These are phyloP conservation scores for Podaxis carcinomalis DNA, from an alignment of 768 basidiomycete species.

Conservation along the genomic window DNA sequence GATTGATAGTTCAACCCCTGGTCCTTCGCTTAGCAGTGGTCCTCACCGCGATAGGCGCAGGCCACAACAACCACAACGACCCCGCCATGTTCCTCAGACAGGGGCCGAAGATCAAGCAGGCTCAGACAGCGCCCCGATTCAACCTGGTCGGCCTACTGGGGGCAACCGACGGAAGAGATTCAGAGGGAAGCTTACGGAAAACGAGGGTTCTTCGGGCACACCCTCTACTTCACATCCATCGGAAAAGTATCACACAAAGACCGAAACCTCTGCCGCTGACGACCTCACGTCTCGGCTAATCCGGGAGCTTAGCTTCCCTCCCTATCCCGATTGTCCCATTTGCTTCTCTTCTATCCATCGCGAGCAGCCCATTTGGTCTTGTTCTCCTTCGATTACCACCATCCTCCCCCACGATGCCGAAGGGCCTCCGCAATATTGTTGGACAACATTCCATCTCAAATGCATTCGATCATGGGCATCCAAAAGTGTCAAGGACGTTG, in stretches of 20 bases:
- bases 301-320: constrained; percentile 56
- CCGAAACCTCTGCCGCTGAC: constrained; percentile 28
- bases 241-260: constrained; percentile 11
- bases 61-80: not conserved
- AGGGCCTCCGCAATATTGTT: constrained; percentile 62
- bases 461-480: constrained; percentile 88
- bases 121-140: not conserved
- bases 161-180: constrained; percentile 20
- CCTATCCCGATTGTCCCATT: constrained; percentile 76
- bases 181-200: constrained; percentile 19
- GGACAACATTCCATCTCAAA: constrained; percentile 86
- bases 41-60: not conserved
- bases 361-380: constrained; percentile 83
- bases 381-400: constrained; percentile 59
- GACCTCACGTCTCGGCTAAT: constrained; percentile 76
- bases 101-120: not conserved
- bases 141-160: not conserved
- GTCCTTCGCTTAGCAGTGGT: not conserved
- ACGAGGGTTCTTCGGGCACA: constrained; percentile 7
- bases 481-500: constrained; percentile 71
- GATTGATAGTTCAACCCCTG: not conserved
- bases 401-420: constrained; percentile 28
- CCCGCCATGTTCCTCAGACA: not conserved
- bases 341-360: constrained; percentile 82
- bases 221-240: constrained; percentile 7